Evolutionary conservation across 225 moss, liverwort and hornwort species (phyloP), one percentile per base, ranked within the genome.

Genomic region (Rhytidiadelphus loreus): DNA sequence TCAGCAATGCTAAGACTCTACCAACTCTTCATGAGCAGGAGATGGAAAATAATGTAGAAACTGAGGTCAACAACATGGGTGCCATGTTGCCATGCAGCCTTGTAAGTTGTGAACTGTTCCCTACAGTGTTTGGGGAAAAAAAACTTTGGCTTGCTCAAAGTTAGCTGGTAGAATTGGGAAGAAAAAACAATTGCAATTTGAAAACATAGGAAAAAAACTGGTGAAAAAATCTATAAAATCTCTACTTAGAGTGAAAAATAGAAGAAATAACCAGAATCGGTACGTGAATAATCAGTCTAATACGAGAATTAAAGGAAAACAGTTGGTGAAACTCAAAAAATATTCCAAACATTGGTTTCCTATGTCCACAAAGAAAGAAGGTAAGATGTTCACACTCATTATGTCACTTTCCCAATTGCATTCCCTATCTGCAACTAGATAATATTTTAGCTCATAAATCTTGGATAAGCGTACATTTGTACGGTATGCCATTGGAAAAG

Each of bases 231-330:
- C 15, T 73, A 9, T 26, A 6, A 18, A 73, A 18, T 17, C 0
- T 4, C 2, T 17, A 73, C 2, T 73, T 29, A 2, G 6, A 73
- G 6, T 28, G 6, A 17, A 0, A 72, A 44, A 28, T 26, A 28
- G 41, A 72, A 2, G 28, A 37, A 68, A 70, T 14, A 41, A 70
- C 0, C 1, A 3, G 3, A 44, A 8, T 43, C 1, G 2, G 1
- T 43, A 26, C 43, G 29, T 44, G 3, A 6, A 10, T 17, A 17
- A 72, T 0, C 5, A 0, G 0, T 44, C 44, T 17, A 28, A 44
- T 72, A 24, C 29, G 22, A 3, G 3, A 72, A 16, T 28, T 13
- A 6, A 44, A 44, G 2, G 3, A 6, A 72, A 16, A 28, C 4
- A 16, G 26, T 43, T 28, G 43, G 16, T 72, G 16, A 16, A 28